Evolutionary conservation across 495 filamentous ascomycete species (phyloP).

Genomic region (Lepidopterella palustris): DNA sequence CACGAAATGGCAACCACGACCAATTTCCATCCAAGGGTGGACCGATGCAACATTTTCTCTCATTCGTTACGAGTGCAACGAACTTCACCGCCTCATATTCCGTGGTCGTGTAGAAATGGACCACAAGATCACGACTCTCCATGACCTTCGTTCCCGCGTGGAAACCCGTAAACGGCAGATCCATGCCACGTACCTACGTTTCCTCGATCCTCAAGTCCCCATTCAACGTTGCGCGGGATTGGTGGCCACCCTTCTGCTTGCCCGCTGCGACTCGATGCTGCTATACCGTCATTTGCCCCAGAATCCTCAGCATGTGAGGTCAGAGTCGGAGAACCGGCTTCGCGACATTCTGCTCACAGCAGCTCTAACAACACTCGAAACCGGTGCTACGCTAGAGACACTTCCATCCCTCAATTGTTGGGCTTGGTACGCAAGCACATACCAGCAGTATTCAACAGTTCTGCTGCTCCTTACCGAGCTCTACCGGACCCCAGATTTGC

Average conservation of each 20-base stretch:
- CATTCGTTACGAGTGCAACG: conserved; percentile 30
- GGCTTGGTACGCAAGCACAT: conserved; percentile 31
- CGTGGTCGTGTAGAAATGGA: conserved; percentile 27
- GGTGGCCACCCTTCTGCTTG: conserved; percentile 23
- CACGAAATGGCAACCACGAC: conserved; percentile 23
- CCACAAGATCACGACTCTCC: conserved; percentile 20
- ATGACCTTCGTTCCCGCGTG: conserved; percentile 19
- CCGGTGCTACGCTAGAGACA: conserved; percentile 28
- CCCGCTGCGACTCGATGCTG: conserved; percentile 29
- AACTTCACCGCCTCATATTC: conserved; percentile 28
- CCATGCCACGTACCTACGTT: conserved; percentile 21
- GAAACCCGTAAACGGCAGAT: conserved; percentile 24
- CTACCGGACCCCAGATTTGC: conserved; percentile 24
- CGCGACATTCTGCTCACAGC: conserved; percentile 23
- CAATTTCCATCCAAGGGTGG: conserved; percentile 21
- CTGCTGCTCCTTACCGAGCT: conserved; percentile 26
- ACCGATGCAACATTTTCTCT: conserved; percentile 24
- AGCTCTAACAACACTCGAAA: conserved; percentile 24
- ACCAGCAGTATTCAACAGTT: conserved; percentile 29
- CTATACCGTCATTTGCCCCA: conserved; percentile 29
- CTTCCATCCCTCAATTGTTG: conserved; percentile 24
- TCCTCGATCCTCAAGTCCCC: conserved; percentile 21
- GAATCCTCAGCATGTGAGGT: conserved; percentile 17
- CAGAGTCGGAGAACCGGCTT: conserved; percentile 26
- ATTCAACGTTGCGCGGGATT: conserved; percentile 27